phyloP scores from a whole-genome alignment of 2,329 filamentous ascomycete species.

The Ascochyta clinopodiicola region DNA sequence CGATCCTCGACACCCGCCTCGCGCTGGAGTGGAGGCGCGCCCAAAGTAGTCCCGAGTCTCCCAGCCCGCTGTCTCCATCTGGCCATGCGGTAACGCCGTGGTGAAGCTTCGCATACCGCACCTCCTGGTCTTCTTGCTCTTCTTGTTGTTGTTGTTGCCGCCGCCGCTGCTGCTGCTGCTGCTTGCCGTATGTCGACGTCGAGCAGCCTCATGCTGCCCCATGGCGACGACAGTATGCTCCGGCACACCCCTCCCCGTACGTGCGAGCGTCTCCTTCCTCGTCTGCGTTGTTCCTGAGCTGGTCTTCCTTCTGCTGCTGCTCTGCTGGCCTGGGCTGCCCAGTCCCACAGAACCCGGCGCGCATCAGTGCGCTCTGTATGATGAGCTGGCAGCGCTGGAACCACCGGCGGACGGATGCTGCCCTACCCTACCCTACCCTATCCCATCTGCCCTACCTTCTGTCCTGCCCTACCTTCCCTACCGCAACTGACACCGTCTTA shows the following conservation, averaged over 20 bases:
- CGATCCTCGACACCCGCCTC: slow-evolving; percentile 25
- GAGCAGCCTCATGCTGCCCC: slow-evolving; percentile 11
- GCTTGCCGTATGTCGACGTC: not conserved
- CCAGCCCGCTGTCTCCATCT: slow-evolving; percentile 27
- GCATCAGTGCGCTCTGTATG: slow-evolving; percentile 48
- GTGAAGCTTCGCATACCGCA: not conserved
- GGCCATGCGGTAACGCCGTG: slow-evolving; percentile 25
- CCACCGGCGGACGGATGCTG: slow-evolving; percentile 5
- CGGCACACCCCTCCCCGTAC: slow-evolving; percentile 61
- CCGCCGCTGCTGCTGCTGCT: not conserved
- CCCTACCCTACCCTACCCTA: not conserved
- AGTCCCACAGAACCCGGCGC: slow-evolving; percentile 30
- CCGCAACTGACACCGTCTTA: slow-evolving; percentile 41
- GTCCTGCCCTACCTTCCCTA: not conserved
- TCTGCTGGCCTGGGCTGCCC: slow-evolving; percentile 19
- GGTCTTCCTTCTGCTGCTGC: not conserved
- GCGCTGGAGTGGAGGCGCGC: slow-evolving; percentile 16
- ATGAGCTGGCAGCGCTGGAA: slow-evolving; percentile 46
- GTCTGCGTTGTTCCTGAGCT: too few relatives aligned
- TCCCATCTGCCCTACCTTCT: too few relatives aligned
- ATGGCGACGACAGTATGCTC: slow-evolving; percentile 45
- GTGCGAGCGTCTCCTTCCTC: slow-evolving; percentile 45
- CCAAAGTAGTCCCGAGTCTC: slow-evolving; percentile 24
- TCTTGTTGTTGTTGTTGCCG: not conserved
- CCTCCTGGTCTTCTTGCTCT: too few relatives aligned